Percentiles rank a stretch among this genome's conserved stretches.
These are phyloP conservation scores for Populus hybrid DNA, from an alignment of 441 rosid species.

Conservation along the genomic window DNA sequence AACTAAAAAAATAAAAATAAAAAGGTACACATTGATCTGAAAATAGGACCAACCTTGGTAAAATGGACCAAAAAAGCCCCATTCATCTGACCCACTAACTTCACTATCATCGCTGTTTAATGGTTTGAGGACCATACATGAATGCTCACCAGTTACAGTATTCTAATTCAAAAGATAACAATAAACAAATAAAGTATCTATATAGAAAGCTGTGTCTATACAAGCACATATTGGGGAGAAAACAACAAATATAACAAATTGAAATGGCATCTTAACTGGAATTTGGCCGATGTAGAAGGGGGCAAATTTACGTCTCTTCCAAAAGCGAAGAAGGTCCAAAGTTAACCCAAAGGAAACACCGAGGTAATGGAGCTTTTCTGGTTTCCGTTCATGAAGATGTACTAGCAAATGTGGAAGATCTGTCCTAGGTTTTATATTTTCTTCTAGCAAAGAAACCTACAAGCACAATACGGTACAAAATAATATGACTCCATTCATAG, in stretches of 20 bases:
- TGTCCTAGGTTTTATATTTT: conserved; percentile 74
- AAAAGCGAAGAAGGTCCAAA: conserved; percentile 89
- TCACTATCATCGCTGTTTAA: conserved; percentile 70
- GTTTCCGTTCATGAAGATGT: conserved; percentile 60
- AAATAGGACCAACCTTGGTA: conserved; percentile 60
- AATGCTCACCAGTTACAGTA: conserved; percentile 89
- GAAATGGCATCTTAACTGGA: conserved; percentile 62
- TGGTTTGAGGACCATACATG: conserved; percentile 90
- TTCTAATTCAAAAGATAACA: conserved; percentile 45
- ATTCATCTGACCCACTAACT: conserved; percentile 54
- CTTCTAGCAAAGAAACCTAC: conserved; percentile 88
- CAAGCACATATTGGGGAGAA: neutral
- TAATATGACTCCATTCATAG: neutral
- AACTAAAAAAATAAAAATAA: neutral
- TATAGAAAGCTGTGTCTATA: neutral
- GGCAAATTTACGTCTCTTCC: conserved; percentile 89
- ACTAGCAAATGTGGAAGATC: conserved; percentile 88
- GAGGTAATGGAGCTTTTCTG: conserved; percentile 91
- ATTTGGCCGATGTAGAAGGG: conserved; percentile 87
- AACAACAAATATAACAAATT: neutral
- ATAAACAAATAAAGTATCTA: conserved; percentile 19
- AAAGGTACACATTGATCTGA: neutral
- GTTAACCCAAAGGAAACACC: conserved; percentile 99
- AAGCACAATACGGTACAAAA: conserved; percentile 15
- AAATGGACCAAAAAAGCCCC: conserved; percentile 94